A percentile compares a stretch with the other conserved stretches of the same genome.
phyloP scores from a whole-genome alignment of 306 rosid species.

The Gynostemma pentaphyllum region DNA sequence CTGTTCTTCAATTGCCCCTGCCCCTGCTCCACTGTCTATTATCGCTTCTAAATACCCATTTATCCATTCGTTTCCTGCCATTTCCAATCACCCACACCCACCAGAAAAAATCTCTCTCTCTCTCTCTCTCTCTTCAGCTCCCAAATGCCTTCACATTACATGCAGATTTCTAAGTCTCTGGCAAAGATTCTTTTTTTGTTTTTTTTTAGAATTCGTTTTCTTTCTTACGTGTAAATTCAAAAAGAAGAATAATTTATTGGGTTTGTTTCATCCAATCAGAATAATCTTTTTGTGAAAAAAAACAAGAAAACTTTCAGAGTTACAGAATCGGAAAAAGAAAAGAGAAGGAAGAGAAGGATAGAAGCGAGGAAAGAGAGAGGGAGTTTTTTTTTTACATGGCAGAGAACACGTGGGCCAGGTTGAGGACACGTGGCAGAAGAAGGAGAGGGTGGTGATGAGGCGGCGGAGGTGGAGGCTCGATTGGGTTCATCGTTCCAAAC shows the following conservation, averaged over 20 bases:
- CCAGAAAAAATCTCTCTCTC: no score
- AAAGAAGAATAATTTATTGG: no score
- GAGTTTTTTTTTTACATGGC: no score
- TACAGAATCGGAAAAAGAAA: neutral
- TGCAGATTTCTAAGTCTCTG: neutral
- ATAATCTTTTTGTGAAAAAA: neutral
- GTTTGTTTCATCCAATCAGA: neutral
- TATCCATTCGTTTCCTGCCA: constrained; percentile 98
- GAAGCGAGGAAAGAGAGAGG: constrained; percentile 6
- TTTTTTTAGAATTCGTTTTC: no score
- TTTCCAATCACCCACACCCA: constrained; percentile 8
- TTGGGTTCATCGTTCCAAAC: constrained; percentile 16
- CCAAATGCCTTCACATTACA: neutral
- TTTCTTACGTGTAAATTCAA: no score
- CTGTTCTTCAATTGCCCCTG: constrained; percentile 63
- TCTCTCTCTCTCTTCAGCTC: no score
- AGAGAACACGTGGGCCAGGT: constrained; percentile 12
- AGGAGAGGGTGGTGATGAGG: neutral
- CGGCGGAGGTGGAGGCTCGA: neutral
- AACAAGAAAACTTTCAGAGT: neutral
- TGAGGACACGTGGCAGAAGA: constrained; percentile 35
- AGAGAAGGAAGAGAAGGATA: neutral
- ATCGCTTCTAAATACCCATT: constrained; percentile 89
- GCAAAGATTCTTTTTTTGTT: no score
- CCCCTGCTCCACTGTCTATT: constrained; percentile 62